phyloP scores from a whole-genome alignment of 768 basidiomycete genomes.

The Peribolospora baueri region DNA sequence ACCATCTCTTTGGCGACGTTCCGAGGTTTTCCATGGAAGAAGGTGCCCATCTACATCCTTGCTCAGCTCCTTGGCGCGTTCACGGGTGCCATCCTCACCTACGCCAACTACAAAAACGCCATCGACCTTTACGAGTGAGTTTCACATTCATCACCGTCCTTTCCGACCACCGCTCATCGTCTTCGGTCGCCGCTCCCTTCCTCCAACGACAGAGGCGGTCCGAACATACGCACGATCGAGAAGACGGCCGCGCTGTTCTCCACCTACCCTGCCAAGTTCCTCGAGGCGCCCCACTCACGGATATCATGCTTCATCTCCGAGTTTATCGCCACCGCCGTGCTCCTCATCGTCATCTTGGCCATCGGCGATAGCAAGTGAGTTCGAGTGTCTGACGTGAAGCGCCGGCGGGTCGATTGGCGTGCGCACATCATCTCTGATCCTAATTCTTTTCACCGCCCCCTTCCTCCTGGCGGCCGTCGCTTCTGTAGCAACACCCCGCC shows the following conservation, averaged over 20 bases:
- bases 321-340: conserved; percentile 10
- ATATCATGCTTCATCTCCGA: conserved; percentile 1
- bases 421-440: neutral
- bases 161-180: no score
- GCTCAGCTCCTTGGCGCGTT: conserved; percentile 44
- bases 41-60: conserved; percentile 51
- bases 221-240: neutral
- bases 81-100: conserved; percentile 35
- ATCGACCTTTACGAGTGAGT: conserved; percentile 3
- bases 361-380: neutral
- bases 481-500: neutral
- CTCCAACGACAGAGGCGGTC: neutral
- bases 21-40: conserved; percentile 53
- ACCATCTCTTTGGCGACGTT: conserved; percentile 40
- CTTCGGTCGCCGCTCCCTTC: no score
- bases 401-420: no score
- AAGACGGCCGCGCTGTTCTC: neutral
- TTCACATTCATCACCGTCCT: neutral
- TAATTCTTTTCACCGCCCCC: conserved; percentile 8
- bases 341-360: conserved; percentile 11
- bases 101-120: conserved; percentile 34
- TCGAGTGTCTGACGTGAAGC: no score
- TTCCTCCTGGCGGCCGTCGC: conserved; percentile 9
- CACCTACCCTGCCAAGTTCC: neutral
- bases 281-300: neutral